Conservation (phyloP, 2,329 filamentous ascomycete genomes). For the Aureobasidium melanogenum region DNA sequence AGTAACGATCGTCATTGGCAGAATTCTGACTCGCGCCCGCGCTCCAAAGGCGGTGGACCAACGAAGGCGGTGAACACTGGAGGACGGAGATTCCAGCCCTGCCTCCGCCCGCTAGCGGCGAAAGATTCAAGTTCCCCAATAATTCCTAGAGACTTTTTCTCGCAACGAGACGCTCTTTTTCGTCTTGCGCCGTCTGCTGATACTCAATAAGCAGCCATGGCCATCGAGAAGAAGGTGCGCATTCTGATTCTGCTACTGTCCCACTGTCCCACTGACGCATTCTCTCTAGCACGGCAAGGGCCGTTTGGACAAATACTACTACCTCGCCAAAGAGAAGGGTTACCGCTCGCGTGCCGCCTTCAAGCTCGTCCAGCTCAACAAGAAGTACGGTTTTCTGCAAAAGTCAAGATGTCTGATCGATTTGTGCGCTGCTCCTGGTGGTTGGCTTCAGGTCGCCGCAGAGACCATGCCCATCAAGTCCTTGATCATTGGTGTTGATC, state of each 20-base stretch:
- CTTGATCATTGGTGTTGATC: constrained; percentile 89
- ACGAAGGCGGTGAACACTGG: neutral
- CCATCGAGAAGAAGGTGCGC: constrained; percentile 81
- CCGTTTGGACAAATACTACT: constrained; percentile 98
- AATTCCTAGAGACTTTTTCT: constrained; percentile 8
- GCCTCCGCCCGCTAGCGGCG: neutral
- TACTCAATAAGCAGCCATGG: constrained; percentile 50
- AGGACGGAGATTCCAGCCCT: neutral
- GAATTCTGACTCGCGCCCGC: neutral
- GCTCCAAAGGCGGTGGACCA: neutral
- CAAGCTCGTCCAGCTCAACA: constrained; percentile 96
- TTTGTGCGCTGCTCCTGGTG: constrained; percentile 94
- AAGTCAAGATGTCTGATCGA: constrained; percentile 94
- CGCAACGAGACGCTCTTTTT: neutral
- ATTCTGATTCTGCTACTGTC: neutral
- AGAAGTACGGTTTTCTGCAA: constrained; percentile 97
- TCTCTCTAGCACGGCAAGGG: constrained; percentile 71
- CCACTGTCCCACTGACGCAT: neutral
- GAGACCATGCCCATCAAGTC: constrained; percentile 88
- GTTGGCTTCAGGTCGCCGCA: constrained; percentile 93
- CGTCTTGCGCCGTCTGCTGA: neutral
- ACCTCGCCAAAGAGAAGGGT: constrained; percentile 95
- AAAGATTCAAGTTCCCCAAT: neutral
- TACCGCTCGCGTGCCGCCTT: constrained; percentile 93
- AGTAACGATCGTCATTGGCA: neutral